Base-by-base conservation (phyloP, 1,284 basidiomycete genomes). In the Ganoderma lucidum region DNA sequence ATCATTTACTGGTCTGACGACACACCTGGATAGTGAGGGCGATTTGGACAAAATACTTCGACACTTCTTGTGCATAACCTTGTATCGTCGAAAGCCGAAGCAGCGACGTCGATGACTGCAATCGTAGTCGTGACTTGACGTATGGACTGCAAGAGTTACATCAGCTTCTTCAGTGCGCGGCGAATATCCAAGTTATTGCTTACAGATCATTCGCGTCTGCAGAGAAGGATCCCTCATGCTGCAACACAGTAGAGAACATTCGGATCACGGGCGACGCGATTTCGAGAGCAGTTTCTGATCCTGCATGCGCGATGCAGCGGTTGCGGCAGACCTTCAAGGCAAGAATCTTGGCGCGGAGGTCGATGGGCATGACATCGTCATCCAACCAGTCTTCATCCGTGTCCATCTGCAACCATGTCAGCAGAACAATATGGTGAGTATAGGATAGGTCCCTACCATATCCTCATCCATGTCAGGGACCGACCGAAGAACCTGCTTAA, bases 101-200 rank as follows among this genome's bases (percentile, higher is more conserved):
- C 62, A 99, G 78, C 1, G 93, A 95, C 10, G 91, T 81, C 0
- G 93, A 92, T 0, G 96, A 95, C 75, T 94, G 90, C 37, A 98
- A 81, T 23, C 97, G 88, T 81, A 99, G 84, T 19, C 91, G 86
- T 0, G 91, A 86, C 79, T 88, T 88, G 44, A 87, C 85, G 71
- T 85, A 86, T 0, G 86, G 83, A 72, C 92, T 93, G 15, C 17
- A 35, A 41, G 23, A 32, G 14, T 8, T 23, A 41, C 14, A 70
- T 37, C 12, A 65, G 45, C 41, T 6, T 30, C 41, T 68, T 55
- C 64, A 64, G 37, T 63, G 60, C 53, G 35, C 58, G 30, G 19
- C 4, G 17, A 15, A n/a, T 8, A 35, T n/a, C 56, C 37, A 10
- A 6, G 23, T 5, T 30, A 28, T 3, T 58, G 83, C 90, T 73